Base-by-base conservation (phyloP, 2,329 filamentous ascomycete species). In the Arthrobotrys pseudoclavata region DNA sequence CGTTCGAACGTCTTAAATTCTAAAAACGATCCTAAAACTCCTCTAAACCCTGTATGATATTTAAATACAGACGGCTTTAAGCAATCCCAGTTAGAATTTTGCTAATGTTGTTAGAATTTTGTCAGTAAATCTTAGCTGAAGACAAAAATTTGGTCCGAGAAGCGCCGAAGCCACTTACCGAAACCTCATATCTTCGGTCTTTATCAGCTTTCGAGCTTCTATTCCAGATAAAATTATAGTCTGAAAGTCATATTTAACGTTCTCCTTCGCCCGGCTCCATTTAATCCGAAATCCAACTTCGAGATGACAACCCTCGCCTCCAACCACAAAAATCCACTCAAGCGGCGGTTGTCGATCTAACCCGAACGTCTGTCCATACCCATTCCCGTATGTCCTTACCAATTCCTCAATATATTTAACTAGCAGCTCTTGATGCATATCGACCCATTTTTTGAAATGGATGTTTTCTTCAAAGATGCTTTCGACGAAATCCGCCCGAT, bases 321-420 rank as follows among this genome's bases (percentile, higher is more conserved):
- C 34, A 7, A 64, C 26, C 20, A 71, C 42, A 20, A 34, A 64
- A 22, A 71, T 48, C 68, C 57, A 64, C 26, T 71, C 45, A 18
- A 71, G 45, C 3, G 57, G 47, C 26, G 57, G 26, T 9, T 24
- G 3, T 7, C 10, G 29, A 37, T 22, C 29, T n/a, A 29, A 7
- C 13, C 18, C 29, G 22, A 22, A 57, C 2, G 10, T 20, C n/a
- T 18, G n/a, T 10, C 7, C n/a, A 20, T 57, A 37, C 1, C 4
- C 2, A 20, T 5, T 9, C 26, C n/a, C n/a, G 12, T 37, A 57
- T 6, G 0, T 20, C 7, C 13, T 2, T 6, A 37, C 9, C 2
- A 57, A 15, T 2, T 37, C 29, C 5, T 57, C 52, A 12, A 57
- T 22, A 15, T 57, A 57, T 13, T 37, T 29, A 1, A 37, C 3